A percentile compares a stretch with the other conserved stretches of the same genome.
phyloP scores from a whole-genome alignment of 2,329 filamentous ascomycete genomes.

The Berkeleyomyces rouxiae region DNA sequence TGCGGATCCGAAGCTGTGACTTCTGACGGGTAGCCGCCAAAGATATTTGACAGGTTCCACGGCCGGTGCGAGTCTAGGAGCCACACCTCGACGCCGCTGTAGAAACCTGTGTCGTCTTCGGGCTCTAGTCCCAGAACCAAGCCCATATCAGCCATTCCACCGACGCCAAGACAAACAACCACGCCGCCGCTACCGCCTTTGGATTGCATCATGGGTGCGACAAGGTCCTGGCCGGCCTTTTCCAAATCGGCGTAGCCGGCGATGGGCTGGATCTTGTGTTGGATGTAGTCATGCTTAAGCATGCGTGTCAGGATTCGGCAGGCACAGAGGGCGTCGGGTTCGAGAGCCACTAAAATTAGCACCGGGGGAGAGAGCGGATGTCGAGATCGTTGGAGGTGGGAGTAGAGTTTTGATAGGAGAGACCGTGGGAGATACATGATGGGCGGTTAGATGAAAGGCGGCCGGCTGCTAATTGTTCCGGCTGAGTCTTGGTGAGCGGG shows the following conservation, averaged over 20 bases:
- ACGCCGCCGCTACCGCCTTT: constrained; percentile 74
- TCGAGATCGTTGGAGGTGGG: constrained; percentile 68
- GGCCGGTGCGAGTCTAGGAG: constrained; percentile 79
- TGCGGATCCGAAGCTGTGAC: neutral
- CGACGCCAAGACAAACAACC: constrained; percentile 82
- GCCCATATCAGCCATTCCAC: constrained; percentile 76
- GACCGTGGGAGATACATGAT: constrained; percentile 87
- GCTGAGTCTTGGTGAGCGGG: neutral
- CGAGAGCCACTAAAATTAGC: constrained; percentile 78
- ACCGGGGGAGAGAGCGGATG: constrained; percentile 86
- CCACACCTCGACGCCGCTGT: constrained; percentile 88
- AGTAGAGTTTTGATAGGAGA: constrained; percentile 80
- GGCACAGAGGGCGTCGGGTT: constrained; percentile 88
- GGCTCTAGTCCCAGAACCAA: constrained; percentile 54
- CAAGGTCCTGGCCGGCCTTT: constrained; percentile 59
- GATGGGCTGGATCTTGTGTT: constrained; percentile 91
- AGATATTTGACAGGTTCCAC: constrained; percentile 90
- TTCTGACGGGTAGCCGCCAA: constrained; percentile 52
- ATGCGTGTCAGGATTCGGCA: constrained; percentile 84
- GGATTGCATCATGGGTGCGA: constrained; percentile 71
- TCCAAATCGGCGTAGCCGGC: constrained; percentile 82
- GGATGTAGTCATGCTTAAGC: constrained; percentile 95
- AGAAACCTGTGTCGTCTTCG: constrained; percentile 48
- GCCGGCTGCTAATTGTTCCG: neutral
- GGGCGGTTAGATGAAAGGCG: constrained; percentile 1